These are phyloP conservation scores for Hanseniaspora lachancei DNA, from an alignment of 805 yeast genomes.

Conservation along the genomic window DNA sequence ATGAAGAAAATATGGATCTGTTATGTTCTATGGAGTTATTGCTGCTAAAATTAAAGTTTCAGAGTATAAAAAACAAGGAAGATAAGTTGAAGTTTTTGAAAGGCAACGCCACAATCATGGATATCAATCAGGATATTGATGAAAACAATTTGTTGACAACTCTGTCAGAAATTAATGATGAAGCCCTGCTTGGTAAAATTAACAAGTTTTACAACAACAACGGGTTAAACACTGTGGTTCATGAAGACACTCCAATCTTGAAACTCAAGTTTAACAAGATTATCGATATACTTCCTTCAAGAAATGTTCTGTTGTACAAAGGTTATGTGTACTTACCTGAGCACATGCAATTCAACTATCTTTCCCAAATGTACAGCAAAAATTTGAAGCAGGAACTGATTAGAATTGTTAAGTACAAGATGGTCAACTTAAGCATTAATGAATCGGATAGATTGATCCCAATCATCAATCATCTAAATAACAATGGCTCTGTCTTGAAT, in stretches of 20 bases:
- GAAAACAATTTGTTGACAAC: conserved; percentile 49
- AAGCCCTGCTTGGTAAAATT: conserved; percentile 34
- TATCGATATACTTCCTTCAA: conserved; percentile 57
- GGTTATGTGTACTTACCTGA: conserved; percentile 84
- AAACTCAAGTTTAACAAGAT: conserved; percentile 82
- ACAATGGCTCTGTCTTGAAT: conserved; percentile 53
- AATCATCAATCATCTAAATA: conserved; percentile 54
- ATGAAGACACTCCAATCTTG: conserved; percentile 53
- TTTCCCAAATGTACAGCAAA: conserved; percentile 54
- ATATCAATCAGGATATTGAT: conserved; percentile 20
- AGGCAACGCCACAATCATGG: conserved; percentile 40
- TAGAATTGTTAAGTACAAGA: conserved; percentile 61
- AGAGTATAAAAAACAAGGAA: conserved; percentile 47
- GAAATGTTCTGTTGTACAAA: conserved; percentile 49
- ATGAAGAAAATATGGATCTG: conserved; percentile 66
- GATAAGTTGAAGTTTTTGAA: conserved; percentile 56
- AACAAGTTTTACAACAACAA: conserved; percentile 4
- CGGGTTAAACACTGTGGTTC: conserved; percentile 30
- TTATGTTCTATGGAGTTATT: conserved; percentile 65
- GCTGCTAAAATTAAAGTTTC: conserved; percentile 62
- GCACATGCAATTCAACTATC: conserved; percentile 57
- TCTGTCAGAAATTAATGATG: conserved; percentile 22
- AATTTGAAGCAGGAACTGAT: conserved; percentile 40
- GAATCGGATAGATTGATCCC: conserved; percentile 87
- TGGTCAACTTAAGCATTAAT: conserved; percentile 45